These are phyloP conservation scores for Pelargonium cotyledonis DNA, from an alignment of 441 rosid genomes.

Conservation along the genomic window DNA sequence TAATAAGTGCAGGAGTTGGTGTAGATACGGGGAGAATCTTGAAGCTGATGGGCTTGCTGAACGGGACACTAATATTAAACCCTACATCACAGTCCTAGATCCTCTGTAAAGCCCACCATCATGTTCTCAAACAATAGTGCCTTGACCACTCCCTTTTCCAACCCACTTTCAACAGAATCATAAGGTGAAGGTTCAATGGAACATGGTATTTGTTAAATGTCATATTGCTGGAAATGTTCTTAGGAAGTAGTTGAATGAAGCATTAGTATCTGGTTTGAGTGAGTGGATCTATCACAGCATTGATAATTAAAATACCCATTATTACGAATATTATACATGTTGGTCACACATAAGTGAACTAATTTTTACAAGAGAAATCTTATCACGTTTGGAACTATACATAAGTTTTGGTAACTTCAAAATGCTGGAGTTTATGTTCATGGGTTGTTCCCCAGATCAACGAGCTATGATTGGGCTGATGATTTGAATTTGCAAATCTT, in stretches of 20 bases:
- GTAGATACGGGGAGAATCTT: conserved; percentile 31
- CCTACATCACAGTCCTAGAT: conserved; percentile 57
- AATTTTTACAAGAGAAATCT: background rate
- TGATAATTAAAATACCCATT: background rate
- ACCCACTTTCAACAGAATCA: conserved; percentile 25
- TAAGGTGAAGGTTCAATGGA: background rate
- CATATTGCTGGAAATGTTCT: conserved; percentile 45
- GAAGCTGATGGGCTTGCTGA: conserved; percentile 47
- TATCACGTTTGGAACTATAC: background rate
- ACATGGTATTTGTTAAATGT: conserved; percentile 55
- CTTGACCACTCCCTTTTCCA: conserved; percentile 29
- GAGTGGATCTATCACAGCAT: conserved; percentile 45
- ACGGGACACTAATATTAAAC: conserved; percentile 23
- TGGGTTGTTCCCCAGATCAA: conserved; percentile 19
- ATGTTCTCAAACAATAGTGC: conserved; percentile 26
- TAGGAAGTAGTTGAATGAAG: conserved; percentile 54
- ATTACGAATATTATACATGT: background rate
- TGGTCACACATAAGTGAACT: background rate
- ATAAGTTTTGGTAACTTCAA: conserved; percentile 4
- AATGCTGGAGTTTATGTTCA: background rate
- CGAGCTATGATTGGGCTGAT: conserved; percentile 37
- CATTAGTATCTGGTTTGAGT: conserved; percentile 65
- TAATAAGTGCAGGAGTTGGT: conserved; percentile 44
- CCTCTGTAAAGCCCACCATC: conserved; percentile 49
- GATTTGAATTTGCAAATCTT: conserved; percentile 29